Percentiles rank a stretch among this genome's conserved stretches.
These are phyloP conservation scores for Lycium ferocissimum DNA, from an alignment of 257 asterid genomes.

Conservation along the genomic window DNA sequence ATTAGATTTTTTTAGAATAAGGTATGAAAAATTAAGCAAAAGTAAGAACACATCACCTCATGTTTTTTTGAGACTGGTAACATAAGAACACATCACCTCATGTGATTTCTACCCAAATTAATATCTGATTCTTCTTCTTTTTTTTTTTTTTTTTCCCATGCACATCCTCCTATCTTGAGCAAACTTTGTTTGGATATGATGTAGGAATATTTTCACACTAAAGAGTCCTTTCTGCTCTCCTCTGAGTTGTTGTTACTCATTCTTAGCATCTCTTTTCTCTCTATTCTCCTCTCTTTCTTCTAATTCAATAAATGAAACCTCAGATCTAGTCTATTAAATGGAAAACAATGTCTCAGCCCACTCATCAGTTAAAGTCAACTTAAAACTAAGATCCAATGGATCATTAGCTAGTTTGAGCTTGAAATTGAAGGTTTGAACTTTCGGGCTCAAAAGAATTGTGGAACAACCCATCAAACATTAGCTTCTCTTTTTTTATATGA, in stretches of 20 bases:
- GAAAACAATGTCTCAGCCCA: background rate
- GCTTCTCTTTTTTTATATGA: too few relatives aligned
- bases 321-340: background rate
- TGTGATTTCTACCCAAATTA: too few relatives aligned
- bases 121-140: background rate
- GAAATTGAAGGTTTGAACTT: background rate
- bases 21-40: too few relatives aligned
- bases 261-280: conserved; percentile 11
- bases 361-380: conserved; percentile 8
- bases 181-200: background rate
- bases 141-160: background rate
- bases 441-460: background rate
- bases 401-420: background rate
- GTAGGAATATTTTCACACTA: background rate
- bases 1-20: too few relatives aligned
- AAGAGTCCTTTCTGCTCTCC: background rate
- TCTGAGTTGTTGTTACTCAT: conserved; percentile 7
- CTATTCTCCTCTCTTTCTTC: too few relatives aligned
- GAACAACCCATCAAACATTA: background rate
- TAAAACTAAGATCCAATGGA: background rate
- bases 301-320: background rate
- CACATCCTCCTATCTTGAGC: background rate
- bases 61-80: too few relatives aligned
- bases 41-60: too few relatives aligned
- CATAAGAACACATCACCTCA: too few relatives aligned